phyloP scores from a whole-genome alignment of 2,329 filamentous ascomycete genomes.

The Arthrobotrys musiformis region DNA sequence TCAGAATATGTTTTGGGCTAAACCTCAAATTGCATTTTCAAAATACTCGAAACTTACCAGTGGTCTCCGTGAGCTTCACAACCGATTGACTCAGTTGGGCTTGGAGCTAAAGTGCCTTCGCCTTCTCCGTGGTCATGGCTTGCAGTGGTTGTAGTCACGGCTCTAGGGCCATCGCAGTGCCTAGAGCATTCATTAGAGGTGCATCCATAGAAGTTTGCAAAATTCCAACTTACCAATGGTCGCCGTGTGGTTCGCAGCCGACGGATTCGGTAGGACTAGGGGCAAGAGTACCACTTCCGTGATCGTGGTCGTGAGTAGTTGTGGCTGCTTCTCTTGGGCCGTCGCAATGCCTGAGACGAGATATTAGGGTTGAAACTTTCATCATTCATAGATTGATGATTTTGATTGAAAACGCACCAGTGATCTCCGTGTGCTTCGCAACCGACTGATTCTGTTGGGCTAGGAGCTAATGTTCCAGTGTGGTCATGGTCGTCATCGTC shows the following conservation, averaged over 20 bases:
- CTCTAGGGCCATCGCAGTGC: constrained; percentile 9
- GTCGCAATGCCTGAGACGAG: constrained; percentile 3
- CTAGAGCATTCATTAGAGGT: not conserved
- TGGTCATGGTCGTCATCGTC: constrained; percentile 13
- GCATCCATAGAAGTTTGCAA: not conserved
- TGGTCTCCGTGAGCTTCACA: constrained; percentile 20
- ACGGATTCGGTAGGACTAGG: constrained; percentile 6
- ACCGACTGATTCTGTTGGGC: constrained; percentile 10
- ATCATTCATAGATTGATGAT: too few species aligned
- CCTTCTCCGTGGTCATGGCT: not conserved
- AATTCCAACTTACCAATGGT: constrained; percentile 1
- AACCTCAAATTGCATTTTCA: not conserved
- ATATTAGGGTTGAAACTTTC: not conserved
- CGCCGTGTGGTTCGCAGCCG: constrained; percentile 3
- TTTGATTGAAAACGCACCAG: not conserved
- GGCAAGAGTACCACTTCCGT: not conserved
- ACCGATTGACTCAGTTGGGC: not conserved
- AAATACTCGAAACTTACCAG: not conserved
- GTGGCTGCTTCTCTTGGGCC: not conserved
- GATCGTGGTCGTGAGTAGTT: not conserved
- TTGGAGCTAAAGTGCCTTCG: constrained; percentile 4
- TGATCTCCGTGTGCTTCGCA: constrained; percentile 18
- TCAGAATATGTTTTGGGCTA: not conserved
- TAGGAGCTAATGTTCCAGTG: constrained; percentile 1
- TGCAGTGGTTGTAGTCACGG: not conserved